Base-by-base conservation (phyloP, 768 basidiomycete genomes). In the Podaxis carcinomalis region DNA sequence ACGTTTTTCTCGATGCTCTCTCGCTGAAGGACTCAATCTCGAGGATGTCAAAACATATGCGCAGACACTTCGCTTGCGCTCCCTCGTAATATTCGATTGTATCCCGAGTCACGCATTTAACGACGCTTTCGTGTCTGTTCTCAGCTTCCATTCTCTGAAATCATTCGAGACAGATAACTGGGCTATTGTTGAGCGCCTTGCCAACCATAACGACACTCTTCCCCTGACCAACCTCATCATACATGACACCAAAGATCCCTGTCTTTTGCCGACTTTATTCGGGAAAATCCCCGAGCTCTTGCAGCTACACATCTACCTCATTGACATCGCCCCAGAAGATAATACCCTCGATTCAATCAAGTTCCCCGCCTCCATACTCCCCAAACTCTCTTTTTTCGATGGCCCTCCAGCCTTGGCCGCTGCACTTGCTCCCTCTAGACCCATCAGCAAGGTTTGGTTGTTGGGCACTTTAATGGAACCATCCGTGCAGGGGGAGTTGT, bases 371-470 rank as follows among this genome's bases (percentile, higher is more conserved):
- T 19, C 39, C 35, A 35, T 19, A 4, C 51, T 53, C 27, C 51
- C 59, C 3, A 60, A 47, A 6, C 59, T 60, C 27, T 23, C 27
- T 14, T 35, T 60, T 35, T 46, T 60, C 19, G 59, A 60, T 36
- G 51, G 59, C 14, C 59, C 59, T 1, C 39, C 59, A 5, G 39
- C 40, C 13, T 46, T 60, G 14, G 59, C 51, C 21, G 11, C 27
- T 14, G 16, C 37, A 10, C 54, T 56, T 16, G 9, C 51, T 51
- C 61, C 46, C 14, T 50, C 46, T 6, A 56, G 54, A 28, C 61
- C 61, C 11, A 7, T 56, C 11, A 23, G 23, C 4, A 62, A 57
- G 14, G 11, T 60, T 14, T 53, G 59, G 40, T 23, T 60, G 21
- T 21, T 60, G 51, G 59, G 59, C n/a, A 53, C 50, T 3, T 23